Evolutionary conservation across 1,284 basidiomycete species (phyloP), one percentile per base, ranked within the genome.

Genomic region (Cryptococcus sp.): DNA sequence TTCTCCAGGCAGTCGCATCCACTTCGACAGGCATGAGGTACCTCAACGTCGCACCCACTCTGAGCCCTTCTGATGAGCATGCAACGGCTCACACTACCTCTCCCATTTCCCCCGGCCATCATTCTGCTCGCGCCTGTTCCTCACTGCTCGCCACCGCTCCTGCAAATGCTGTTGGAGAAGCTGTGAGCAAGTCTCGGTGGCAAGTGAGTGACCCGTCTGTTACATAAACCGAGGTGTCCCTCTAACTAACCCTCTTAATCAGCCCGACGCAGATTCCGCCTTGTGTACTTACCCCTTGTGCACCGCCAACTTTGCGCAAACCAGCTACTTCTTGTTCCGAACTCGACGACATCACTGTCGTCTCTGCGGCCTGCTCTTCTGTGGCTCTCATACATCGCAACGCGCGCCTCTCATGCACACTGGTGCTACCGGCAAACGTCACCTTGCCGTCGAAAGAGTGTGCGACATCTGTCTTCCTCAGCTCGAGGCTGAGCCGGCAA

Each of bases 291-390:
- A 61, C 56, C 70, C 72, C 8, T 60, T 68, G 40, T 76, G 75
- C 65, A 69, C 69, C 3, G 65, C 69, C 57, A 67, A 73, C 63
- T 76, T 76, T 50, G 63, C 60, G 11, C 65, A 69, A n/a, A 55
- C 64, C 37, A 57, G 63, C 19, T 68, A 66, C 66, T 62, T 62
- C 57, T 67, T 73, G 46, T 53, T 73, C 3, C 64, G 66, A 38
- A 68, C 70, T 15, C 61, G 75, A 7, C 62, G 74, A 34, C 75
- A 77, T 55, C 75, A 77, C 64, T 77, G 75, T 58, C 67, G 75
- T 1, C 47, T 65, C 38, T 77, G 75, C 46, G 75, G 75, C 16
- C 59, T 64, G 39, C 60, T 75, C 45, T 74, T 68, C 63, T 77
- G 75, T 57, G 53, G 59, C 29, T 19, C 52, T 1, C 75, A 77